Conservation (phyloP, 2,329 filamentous ascomycete species). For the Colletotrichum godetiae region DNA sequence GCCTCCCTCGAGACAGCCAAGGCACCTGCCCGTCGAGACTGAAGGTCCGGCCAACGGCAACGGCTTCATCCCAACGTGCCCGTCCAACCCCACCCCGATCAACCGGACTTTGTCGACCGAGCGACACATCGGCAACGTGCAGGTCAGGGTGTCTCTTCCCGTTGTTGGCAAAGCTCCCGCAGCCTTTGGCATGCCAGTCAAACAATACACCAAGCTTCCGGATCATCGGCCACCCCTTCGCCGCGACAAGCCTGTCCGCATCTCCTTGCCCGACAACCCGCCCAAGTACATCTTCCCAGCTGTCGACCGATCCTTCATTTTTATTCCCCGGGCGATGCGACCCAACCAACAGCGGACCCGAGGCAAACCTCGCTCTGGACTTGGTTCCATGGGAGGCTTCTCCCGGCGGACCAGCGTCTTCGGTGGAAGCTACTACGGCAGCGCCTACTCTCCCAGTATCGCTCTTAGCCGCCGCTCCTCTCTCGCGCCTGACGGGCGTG, state of each 20-base stretch:
- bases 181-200: slow-evolving; percentile 81
- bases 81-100: slow-evolving; percentile 72
- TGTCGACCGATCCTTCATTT: slow-evolving; percentile 92
- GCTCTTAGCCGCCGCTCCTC: slow-evolving; percentile 92
- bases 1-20: slow-evolving; percentile 50
- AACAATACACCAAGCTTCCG: slow-evolving; percentile 92
- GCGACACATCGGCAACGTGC: slow-evolving; percentile 84
- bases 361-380: slow-evolving; percentile 78
- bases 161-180: slow-evolving; percentile 75
- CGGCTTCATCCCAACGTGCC: slow-evolving; percentile 65
- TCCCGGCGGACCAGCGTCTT: slow-evolving; percentile 89
- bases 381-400: slow-evolving; percentile 74
- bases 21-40: slow-evolving; percentile 52
- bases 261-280: slow-evolving; percentile 83
- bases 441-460: slow-evolving; percentile 86
- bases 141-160: slow-evolving; percentile 84
- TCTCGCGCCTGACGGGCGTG: slow-evolving; percentile 71
- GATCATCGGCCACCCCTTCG: slow-evolving; percentile 94
- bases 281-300: slow-evolving; percentile 94
- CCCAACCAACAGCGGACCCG: slow-evolving; percentile 89
- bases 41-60: slow-evolving; percentile 67
- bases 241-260: slow-evolving; percentile 94
- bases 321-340: slow-evolving; percentile 92
- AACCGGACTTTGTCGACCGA: slow-evolving; percentile 86
- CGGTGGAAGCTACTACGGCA: slow-evolving; percentile 74